phyloP scores from a whole-genome alignment of 2,329 filamentous ascomycete genomes.

The Cladosporium sp. region DNA sequence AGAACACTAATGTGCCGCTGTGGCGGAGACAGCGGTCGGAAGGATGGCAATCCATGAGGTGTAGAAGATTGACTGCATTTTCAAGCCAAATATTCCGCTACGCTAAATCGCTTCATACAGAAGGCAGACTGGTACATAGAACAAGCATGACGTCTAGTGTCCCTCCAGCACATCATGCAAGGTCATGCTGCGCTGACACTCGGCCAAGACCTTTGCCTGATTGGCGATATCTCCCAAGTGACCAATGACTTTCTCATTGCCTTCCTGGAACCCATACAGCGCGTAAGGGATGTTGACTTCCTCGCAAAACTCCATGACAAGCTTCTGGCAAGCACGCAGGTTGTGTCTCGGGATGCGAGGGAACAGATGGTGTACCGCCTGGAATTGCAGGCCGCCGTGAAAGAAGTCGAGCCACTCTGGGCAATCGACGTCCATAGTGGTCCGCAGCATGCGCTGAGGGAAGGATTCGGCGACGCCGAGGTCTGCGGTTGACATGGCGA shows the following conservation, averaged over 20 bases:
- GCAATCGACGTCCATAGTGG: slow-evolving; percentile 69
- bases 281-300: slow-evolving; percentile 59
- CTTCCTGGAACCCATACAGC: slow-evolving; percentile 55
- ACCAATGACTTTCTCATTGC: slow-evolving; percentile 53
- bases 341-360: slow-evolving; percentile 65
- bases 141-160: slow-evolving; percentile 17
- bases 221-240: slow-evolving; percentile 53
- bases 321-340: slow-evolving; percentile 52
- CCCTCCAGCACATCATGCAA: slow-evolving; percentile 24
- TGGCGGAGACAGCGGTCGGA: too few species aligned
- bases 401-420: slow-evolving; percentile 66
- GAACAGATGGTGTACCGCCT: slow-evolving; percentile 65
- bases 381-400: slow-evolving; percentile 67
- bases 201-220: slow-evolving; percentile 54
- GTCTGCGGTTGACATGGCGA: slow-evolving; percentile 63
- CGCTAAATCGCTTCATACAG: neutral
- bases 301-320: slow-evolving; percentile 59
- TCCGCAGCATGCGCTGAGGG: slow-evolving; percentile 62
- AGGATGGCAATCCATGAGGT: neutral
- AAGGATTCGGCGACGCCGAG: slow-evolving; percentile 61
- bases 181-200: slow-evolving; percentile 44
- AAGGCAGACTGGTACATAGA: neutral
- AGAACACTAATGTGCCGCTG: too few species aligned
- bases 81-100: neutral
- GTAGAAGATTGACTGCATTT: neutral